A percentile compares a stretch with the other conserved stretches of the same genome.
Conservation (phyloP, 2,329 filamentous ascomycete species). For the Colletotrichum sp. region DNA sequence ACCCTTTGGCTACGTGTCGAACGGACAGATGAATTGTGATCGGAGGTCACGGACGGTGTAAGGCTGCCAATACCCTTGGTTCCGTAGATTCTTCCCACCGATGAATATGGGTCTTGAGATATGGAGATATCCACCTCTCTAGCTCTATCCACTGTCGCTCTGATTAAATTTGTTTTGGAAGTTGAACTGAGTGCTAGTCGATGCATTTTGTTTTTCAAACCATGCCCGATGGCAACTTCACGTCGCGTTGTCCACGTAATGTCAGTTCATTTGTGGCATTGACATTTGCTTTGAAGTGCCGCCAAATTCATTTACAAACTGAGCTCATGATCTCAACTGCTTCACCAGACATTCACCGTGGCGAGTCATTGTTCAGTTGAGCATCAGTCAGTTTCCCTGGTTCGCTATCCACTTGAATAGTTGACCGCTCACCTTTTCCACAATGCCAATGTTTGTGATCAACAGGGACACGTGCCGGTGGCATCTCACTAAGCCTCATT, state of each 20-base stretch:
- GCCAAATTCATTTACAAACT: neutral
- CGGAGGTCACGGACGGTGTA: neutral
- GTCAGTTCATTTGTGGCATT: neutral
- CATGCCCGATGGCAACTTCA: neutral
- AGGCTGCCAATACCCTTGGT: neutral
- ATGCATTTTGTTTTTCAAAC: neutral
- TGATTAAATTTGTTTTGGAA: neutral
- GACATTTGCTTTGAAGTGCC: neutral
- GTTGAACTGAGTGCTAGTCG: neutral
- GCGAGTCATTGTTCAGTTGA: neutral
- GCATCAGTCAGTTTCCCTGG: neutral
- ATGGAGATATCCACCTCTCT: neutral
- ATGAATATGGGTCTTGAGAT: neutral
- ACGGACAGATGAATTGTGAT: neutral
- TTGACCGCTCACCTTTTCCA: neutral
- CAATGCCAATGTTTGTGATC: neutral
- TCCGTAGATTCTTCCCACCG: neutral
- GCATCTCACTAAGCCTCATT: neutral
- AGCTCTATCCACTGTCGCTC: neutral
- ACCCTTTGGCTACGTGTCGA: neutral
- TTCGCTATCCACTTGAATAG: neutral
- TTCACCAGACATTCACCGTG: neutral
- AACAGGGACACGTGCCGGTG: neutral
- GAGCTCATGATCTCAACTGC: neutral
- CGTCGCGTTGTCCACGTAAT: fast-evolving